These are phyloP conservation scores for Lactifluus pinguis DNA, from an alignment of 768 basidiomycete genomes.

Conservation along the genomic window DNA sequence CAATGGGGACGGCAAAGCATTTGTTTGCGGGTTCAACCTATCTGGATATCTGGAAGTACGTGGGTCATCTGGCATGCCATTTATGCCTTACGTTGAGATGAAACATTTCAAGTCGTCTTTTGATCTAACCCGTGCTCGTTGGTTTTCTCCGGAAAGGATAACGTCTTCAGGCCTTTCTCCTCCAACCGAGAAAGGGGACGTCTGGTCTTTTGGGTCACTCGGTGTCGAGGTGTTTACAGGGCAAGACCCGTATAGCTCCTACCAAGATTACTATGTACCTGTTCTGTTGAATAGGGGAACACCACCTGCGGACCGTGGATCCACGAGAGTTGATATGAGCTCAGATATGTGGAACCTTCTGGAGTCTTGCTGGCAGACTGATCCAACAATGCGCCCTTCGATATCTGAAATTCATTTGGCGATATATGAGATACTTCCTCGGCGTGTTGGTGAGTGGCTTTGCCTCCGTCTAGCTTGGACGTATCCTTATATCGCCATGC, in stretches of 20 bases:
- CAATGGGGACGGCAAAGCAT: constrained; percentile 30
- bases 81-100: background rate
- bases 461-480: background rate
- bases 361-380: constrained; percentile 5
- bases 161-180: background rate
- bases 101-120: constrained; percentile 22
- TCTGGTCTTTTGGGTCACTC: constrained; percentile 15
- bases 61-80: background rate
- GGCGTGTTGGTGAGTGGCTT: background rate
- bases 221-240: constrained; percentile 10
- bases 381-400: background rate
- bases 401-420: background rate
- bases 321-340: background rate
- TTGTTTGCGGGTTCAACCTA: constrained; percentile 39
- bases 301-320: background rate
- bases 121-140: constrained; percentile 12
- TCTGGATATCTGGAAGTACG: constrained; percentile 20
- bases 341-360: constrained; percentile 12
- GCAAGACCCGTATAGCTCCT: constrained; percentile 3
- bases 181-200: constrained; percentile 1
- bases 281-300: background rate
- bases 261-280: background rate
- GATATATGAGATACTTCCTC: background rate
- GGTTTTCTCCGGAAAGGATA: constrained; percentile 11
- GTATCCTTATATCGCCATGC: background rate